Evolutionary conservation across 2,329 filamentous ascomycete genomes (phyloP).

Genomic region (Cercospora brassicicola): DNA sequence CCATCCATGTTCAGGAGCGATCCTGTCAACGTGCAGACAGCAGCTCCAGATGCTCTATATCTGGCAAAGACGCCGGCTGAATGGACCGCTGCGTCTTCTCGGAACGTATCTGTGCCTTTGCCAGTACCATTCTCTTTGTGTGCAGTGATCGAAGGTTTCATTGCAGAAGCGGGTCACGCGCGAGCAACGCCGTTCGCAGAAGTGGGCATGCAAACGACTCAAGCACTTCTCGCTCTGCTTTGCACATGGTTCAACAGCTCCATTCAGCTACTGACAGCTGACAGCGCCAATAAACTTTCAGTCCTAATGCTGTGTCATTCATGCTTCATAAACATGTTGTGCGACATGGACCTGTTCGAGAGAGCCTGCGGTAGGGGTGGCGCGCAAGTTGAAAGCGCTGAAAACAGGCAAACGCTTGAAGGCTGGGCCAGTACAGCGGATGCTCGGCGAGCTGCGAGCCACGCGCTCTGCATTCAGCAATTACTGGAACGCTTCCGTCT

Average conservation of each 20-base stretch:
- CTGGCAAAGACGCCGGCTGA: not conserved
- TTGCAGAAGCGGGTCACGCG: not conserved
- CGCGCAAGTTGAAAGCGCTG: not conserved
- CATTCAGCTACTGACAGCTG: not conserved
- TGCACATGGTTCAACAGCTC: not conserved
- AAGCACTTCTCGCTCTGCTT: not conserved
- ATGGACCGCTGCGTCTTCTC: not conserved
- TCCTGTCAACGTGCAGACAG: not conserved
- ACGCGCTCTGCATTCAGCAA: not conserved
- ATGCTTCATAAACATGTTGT: not conserved
- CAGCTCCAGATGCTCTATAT: not conserved
- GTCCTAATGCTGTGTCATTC: not conserved
- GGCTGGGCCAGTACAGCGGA: not conserved
- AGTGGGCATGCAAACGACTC: not conserved
- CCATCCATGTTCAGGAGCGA: not conserved
- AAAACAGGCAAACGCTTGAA: not conserved
- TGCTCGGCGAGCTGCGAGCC: not conserved
- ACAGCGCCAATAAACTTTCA: not conserved
- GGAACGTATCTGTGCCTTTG: not conserved
- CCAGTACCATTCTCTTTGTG: not conserved
- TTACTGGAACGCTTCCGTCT: not conserved
- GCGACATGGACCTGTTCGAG: not conserved
- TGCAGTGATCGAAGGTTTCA: not conserved
- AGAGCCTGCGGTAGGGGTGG: not conserved
- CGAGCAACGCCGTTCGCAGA: not conserved